Base-by-base conservation (phyloP, 2,329 filamentous ascomycete species). In the Penicillium brasilianum region DNA sequence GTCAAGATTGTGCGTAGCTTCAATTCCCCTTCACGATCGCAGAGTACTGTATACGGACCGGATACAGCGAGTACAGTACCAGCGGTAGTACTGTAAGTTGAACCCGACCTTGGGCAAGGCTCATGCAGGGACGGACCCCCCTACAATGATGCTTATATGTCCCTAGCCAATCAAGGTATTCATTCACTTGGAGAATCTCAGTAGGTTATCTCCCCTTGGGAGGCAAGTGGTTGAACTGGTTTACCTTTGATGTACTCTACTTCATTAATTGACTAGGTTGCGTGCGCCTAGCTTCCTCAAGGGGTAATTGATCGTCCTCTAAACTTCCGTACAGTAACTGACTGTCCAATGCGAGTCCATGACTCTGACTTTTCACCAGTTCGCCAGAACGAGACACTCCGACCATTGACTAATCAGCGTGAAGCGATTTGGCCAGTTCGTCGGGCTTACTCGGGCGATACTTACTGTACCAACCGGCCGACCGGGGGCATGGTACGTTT, bases 121-220 rank as follows among this genome's bases (percentile, higher is more conserved):
- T 58, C 50, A 48, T 37, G 57, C 57, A 52, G 57, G 49, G 25
- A 41, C 41, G 30, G 30, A 53, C 32, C 20, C 37, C 32, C 49
- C 28, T 43, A 25, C 22, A 28, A 48, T 52, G 37, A 46, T 46
- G 56, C 56, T 53, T 53, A 53, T 53, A 39, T 41, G 34, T 60
- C 46, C 6, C 43, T 14, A 18, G 41, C 66, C 66, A 69, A 69
- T 69, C 57, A 66, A 16, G 34, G 20, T n/a, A 57, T 30, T 48
- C 13, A 37, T 16, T 9, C 13, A 28, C 25, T 28, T 28, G 25
- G 25, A 28, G 32, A 36, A 39, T 41, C 39, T 20, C 52, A 14
- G 25, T 32, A 41, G 36, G 37, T 43, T 30, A 44, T 43, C 52
- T 54, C 14, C 50, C 34, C 37, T 53, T 53, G 20, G 20, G 50